Evolutionary conservation across 164 flowering plant genomes (phyloP).

Genomic region (Warburgia ugandensis): DNA sequence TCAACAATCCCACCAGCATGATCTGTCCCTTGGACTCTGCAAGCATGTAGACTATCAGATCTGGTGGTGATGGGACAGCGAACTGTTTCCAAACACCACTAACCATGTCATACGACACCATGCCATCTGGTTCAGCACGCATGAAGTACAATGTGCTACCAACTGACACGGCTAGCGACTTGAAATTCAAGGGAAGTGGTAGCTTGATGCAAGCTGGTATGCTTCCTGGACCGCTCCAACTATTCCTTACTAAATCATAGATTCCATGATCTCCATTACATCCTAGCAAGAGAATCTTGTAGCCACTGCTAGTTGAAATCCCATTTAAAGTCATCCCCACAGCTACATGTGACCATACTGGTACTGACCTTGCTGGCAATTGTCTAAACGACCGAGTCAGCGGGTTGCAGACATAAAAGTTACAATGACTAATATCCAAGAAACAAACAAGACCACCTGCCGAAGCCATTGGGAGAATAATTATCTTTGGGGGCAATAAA

Average conservation of each 20-base stretch:
- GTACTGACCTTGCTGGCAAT: constrained; percentile 69
- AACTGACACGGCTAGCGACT: constrained; percentile 63
- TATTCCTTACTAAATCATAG: constrained; percentile 57
- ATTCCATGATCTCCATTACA: constrained; percentile 78
- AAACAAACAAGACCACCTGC: constrained; percentile 93
- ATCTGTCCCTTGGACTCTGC: constrained; percentile 74
- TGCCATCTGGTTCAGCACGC: constrained; percentile 83
- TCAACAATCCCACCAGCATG: constrained; percentile 86
- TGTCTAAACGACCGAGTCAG: constrained; percentile 64
- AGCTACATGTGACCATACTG: constrained; percentile 81
- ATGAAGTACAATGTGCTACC: constrained; percentile 58
- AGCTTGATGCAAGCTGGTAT: constrained; percentile 57
- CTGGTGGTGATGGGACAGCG: constrained; percentile 57
- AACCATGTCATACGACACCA: constrained; percentile 63
- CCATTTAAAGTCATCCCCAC: constrained; percentile 77
- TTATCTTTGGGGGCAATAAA: constrained; percentile 40
- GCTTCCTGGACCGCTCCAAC: constrained; percentile 70
- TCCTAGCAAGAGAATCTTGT: constrained; percentile 82
- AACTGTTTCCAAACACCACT: constrained; percentile 75
- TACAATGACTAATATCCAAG: constrained; percentile 65
- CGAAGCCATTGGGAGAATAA: constrained; percentile 83
- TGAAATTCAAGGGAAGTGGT: constrained; percentile 65
- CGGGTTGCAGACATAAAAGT: constrained; percentile 84
- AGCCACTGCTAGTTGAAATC: constrained; percentile 39
- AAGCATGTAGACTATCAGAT: constrained; percentile 62